A percentile compares a stretch with the other conserved stretches of the same genome.
phyloP scores from a whole-genome alignment of 1,139 yeast genomes.

The Yamadazyma pseudoaaseri region DNA sequence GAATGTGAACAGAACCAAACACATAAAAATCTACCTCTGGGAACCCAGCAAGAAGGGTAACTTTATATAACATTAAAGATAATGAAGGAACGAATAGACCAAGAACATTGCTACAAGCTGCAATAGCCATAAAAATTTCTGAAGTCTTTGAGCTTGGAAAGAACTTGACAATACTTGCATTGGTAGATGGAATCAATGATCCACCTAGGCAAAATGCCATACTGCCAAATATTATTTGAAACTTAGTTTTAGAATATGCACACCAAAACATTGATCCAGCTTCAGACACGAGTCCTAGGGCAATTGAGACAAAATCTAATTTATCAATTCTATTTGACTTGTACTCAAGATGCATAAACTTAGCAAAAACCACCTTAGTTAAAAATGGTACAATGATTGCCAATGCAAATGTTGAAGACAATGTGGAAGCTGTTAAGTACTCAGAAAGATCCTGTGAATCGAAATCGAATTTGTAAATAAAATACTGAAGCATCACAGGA shows the following conservation, averaged over 20 bases:
- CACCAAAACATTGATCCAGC: background rate
- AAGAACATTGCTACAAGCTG: constrained; percentile 14
- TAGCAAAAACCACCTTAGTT: constrained; percentile 13
- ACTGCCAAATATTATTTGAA: constrained; percentile 1
- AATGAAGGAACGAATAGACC: constrained; percentile 21
- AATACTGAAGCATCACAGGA: constrained; percentile 54
- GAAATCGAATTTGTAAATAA: constrained; percentile 61
- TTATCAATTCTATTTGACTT: constrained; percentile 6
- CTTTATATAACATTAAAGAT: constrained; percentile 23
- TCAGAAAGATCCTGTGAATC: constrained; percentile 57
- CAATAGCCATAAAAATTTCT: constrained; percentile 10
- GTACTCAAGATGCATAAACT: constrained; percentile 4
- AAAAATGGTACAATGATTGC: constrained; percentile 34
- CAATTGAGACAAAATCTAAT: constrained; percentile 4
- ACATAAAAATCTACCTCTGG: background rate
- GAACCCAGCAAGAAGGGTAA: constrained; percentile 5
- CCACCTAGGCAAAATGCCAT: background rate
- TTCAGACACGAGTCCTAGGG: constrained; percentile 2
- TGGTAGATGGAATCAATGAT: constrained; percentile 3
- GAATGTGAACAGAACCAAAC: background rate
- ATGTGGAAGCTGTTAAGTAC: constrained; percentile 53
- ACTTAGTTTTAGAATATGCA: constrained; percentile 1
- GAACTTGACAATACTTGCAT: constrained; percentile 10
- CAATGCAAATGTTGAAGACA: constrained; percentile 34
- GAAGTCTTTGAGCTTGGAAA: constrained; percentile 9